A percentile compares a stretch with the other conserved stretches of the same genome.
Conservation (phyloP, 352 stramenopile species). For the Poterioochromonas sp. region DNA sequence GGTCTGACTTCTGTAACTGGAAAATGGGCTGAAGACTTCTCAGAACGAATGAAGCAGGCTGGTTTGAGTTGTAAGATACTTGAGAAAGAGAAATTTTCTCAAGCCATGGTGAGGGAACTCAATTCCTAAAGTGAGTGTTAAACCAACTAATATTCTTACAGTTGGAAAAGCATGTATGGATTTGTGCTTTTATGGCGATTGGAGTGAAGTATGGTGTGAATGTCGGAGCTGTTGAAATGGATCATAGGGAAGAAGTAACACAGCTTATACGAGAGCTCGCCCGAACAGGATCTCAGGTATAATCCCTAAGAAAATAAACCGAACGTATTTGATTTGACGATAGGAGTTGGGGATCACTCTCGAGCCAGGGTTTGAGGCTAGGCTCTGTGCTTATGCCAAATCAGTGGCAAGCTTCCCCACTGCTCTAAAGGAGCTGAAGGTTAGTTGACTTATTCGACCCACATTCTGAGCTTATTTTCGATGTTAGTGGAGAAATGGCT, state of each 20-base stretch:
- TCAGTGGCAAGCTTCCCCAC: constrained; percentile 62
- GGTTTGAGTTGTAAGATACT: constrained; percentile 61
- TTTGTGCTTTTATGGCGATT: constrained; percentile 65
- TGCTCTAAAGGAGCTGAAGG: constrained; percentile 65
- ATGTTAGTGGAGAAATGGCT: constrained; percentile 31
- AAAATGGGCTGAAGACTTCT: constrained; percentile 55
- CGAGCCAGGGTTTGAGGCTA: constrained; percentile 39
- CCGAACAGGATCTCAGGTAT: neutral
- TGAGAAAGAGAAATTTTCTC: constrained; percentile 4
- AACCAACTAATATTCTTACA: too few relatives aligned
- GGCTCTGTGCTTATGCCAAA: constrained; percentile 46
- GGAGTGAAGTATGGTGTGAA: constrained; percentile 54
- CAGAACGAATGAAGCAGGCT: constrained; percentile 50
- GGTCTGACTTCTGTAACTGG: constrained; percentile 62
- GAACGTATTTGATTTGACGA: too few relatives aligned
- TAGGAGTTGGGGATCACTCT: constrained; percentile 54
- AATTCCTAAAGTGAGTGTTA: neutral
- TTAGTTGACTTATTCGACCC: constrained; percentile 49
- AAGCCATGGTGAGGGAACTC: neutral
- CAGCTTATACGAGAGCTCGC: constrained; percentile 43
- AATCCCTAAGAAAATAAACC: too few relatives aligned
- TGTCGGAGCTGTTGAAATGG: constrained; percentile 55
- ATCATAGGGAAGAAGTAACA: constrained; percentile 45
- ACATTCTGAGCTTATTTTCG: constrained; percentile 18
- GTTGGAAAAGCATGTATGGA: constrained; percentile 72